Percentiles rank a stretch among this genome's conserved stretches.
These are phyloP conservation scores for Arbutus unedo DNA, from an alignment of 148 eudicot genomes.

Conservation along the genomic window DNA sequence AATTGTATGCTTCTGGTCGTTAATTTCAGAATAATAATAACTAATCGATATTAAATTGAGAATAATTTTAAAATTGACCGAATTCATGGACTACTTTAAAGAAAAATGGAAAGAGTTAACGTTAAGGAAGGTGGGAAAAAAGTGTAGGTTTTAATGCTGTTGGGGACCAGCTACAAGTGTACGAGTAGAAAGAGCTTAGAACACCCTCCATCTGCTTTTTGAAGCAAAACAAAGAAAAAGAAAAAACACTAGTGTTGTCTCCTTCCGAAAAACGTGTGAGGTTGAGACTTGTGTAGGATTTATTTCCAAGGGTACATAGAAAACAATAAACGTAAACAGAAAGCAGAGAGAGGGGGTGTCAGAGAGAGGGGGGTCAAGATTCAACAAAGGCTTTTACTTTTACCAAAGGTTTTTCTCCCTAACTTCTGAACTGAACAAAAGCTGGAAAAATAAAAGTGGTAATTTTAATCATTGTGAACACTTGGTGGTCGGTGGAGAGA, in stretches of 20 bases:
- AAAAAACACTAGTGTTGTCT: background rate
- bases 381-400: background rate
- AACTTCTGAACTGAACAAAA: background rate
- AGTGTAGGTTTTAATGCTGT: background rate
- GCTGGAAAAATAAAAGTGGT: background rate
- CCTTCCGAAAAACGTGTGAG: background rate
- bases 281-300: background rate
- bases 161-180: background rate
- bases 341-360: background rate
- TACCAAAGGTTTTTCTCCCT: background rate
- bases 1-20: no score
- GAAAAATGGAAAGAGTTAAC: no score
- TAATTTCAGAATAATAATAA: no score
- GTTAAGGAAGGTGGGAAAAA: no score
- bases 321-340: background rate
- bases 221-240: background rate
- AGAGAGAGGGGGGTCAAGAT: background rate
- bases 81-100: no score
- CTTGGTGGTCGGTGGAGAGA: background rate
- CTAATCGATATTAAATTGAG: no score
- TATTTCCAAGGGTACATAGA: background rate
- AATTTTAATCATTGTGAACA: background rate
- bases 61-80: no score
- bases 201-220: background rate
- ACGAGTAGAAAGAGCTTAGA: background rate